Base-by-base conservation (phyloP, 495 filamentous ascomycete genomes). In the Neurospora africana region DNA sequence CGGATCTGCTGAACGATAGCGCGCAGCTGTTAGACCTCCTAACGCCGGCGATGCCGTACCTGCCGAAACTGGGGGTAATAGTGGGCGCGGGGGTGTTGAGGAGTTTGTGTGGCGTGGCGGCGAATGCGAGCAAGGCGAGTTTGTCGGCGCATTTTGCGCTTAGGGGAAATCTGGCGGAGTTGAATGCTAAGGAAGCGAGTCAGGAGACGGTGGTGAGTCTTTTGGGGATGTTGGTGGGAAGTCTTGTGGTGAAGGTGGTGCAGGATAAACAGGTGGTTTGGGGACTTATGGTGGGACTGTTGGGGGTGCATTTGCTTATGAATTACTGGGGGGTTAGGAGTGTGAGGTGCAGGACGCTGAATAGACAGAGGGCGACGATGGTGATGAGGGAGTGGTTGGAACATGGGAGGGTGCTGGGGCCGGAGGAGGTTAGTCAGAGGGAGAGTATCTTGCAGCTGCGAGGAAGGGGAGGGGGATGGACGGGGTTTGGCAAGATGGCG, bases 151-250 rank as follows among this genome's bases (percentile, higher is more conserved):
- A 99, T 82, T 99, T 99, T 81, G 93, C 95, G 7, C 86, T 83
- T 73, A 88, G 88, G 80, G 93, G 93, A n/a, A 98, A 97, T 81
- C 80, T 98, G 53, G 95, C 92, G 13, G 95, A 98, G 79, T 84
- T 98, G 58, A 98, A 97, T 82, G 95, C 95, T 68, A 88, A 99
- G 89, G 95, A 99, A 78, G 95, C 94, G 30, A 95, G 92, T 73
- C 95, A 99, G 83, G 95, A 99, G 82, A 99, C 95, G 0, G 86
- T 98, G 43, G 94, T 99, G 70, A 95, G 92, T 3, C 85, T 99
- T 44, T 41, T 97, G 44, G 95, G 95, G 1, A 95, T 97, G 93
- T 84, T 97, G 72, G 91, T 86, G 27, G 95, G 95, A 0, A 95
- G 89, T 70, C 72, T 97, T 21, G 89, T 98, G 8, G 91, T 98